phyloP scores from a whole-genome alignment of 2,329 filamentous ascomycete genomes.

The Aspergillus proliferans region DNA sequence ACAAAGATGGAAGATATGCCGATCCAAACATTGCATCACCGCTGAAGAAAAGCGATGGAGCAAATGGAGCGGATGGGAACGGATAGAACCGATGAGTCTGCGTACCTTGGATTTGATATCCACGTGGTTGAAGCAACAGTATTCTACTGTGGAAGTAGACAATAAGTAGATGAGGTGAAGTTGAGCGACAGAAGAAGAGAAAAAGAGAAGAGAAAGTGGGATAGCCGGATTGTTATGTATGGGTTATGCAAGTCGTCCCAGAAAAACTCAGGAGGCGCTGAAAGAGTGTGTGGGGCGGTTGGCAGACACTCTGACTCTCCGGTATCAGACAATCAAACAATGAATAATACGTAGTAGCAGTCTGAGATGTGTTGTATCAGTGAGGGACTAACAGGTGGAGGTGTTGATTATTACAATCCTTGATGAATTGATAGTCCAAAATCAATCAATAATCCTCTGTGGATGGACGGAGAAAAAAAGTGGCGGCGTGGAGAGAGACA shows the following conservation, averaged over 20 bases:
- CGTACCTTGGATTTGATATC: background rate
- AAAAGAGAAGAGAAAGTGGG: constrained; percentile 1
- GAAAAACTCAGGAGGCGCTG: background rate
- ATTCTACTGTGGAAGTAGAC: background rate
- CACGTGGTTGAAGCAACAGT: no score
- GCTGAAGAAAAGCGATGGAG: background rate
- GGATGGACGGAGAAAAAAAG: no score
- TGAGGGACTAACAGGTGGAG: background rate
- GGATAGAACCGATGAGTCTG: background rate
- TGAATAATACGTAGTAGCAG: background rate
- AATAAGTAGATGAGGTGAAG: background rate
- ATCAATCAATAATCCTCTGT: no score
- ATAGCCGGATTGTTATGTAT: background rate
- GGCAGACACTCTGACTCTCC: background rate
- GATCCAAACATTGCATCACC: background rate
- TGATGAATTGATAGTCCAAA: background rate
- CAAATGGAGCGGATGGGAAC: constrained; percentile 1
- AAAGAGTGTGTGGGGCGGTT: background rate
- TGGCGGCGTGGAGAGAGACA: background rate
- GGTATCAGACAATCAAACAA: background rate
- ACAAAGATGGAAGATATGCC: background rate
- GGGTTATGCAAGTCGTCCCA: background rate
- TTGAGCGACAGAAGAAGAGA: background rate
- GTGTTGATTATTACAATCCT: background rate
- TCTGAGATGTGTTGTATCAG: background rate